These are phyloP conservation scores for fission yeast (Schizosaccharomyces pombe) DNA, from an alignment of 805 yeast species.

Conservation along the genomic window DNA sequence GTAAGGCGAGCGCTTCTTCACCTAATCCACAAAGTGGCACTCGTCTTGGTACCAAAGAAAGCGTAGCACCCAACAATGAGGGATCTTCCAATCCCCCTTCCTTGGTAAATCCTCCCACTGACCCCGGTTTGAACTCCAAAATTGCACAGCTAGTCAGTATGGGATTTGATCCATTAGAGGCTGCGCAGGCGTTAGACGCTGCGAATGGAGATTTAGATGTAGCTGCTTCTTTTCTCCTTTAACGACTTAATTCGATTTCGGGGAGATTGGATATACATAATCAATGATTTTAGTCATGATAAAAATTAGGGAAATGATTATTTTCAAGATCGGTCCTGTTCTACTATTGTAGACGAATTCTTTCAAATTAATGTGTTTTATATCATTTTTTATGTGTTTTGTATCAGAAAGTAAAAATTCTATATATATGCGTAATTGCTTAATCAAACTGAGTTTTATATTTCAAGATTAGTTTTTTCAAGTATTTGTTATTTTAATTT, in stretches of 20 bases:
- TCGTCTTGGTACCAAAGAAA: background rate
- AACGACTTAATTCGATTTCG: conserved; percentile 3
- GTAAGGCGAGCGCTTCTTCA: background rate
- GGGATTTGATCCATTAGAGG: conserved; percentile 50
- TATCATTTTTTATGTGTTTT: too few species aligned
- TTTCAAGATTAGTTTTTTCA: too few species aligned
- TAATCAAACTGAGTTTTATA: too few species aligned
- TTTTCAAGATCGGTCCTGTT: too few species aligned
- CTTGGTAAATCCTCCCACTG: background rate
- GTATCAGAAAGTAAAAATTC: too few species aligned
- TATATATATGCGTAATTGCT: too few species aligned
- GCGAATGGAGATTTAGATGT: conserved; percentile 60
- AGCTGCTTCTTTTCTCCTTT: conserved; percentile 44
- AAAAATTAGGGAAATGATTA: too few species aligned
- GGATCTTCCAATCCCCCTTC: conserved; percentile 6
- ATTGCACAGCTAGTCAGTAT: conserved; percentile 27
- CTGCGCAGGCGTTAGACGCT: conserved; percentile 35
- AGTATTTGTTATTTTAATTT: too few species aligned
- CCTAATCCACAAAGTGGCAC: conserved; percentile 2
- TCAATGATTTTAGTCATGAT: too few species aligned
- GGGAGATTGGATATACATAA: too few species aligned
- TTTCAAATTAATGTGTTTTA: too few species aligned
- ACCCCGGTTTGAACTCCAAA: conserved; percentile 19
- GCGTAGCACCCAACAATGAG: conserved; percentile 5
- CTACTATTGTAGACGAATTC: too few species aligned